phyloP scores from a whole-genome alignment of 306 rosid genomes.

The Vicia sativa region DNA sequence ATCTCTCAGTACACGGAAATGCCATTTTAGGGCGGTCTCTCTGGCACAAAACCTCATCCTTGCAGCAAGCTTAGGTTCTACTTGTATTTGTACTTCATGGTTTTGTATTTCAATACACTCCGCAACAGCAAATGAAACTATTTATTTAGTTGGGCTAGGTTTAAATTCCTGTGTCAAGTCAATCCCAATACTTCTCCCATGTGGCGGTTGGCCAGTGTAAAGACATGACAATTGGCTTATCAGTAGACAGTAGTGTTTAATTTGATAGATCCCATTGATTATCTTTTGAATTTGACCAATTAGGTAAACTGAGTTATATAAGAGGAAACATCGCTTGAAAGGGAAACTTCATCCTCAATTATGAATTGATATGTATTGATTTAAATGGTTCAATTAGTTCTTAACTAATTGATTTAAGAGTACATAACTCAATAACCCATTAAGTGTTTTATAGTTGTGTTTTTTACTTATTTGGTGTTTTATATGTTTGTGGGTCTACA shows the following conservation, averaged over 20 bases:
- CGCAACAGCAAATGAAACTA: constrained; percentile 20
- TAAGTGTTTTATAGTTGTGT: not conserved
- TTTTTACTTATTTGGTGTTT: not conserved
- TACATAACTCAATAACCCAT: not conserved
- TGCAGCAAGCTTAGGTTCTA: constrained; percentile 39
- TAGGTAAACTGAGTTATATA: not conserved
- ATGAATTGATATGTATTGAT: not conserved
- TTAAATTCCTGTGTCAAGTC: constrained; percentile 20
- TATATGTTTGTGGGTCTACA: not conserved
- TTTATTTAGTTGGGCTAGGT: not conserved
- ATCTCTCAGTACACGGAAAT: constrained; percentile 66
- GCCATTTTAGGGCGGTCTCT: constrained; percentile 42
- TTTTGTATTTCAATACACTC: constrained; percentile 20
- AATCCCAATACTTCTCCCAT: constrained; percentile 8
- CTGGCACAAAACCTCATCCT: constrained; percentile 40
- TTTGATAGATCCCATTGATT: not conserved
- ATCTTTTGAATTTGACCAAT: not conserved
- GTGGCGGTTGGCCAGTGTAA: constrained; percentile 1
- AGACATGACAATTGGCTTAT: constrained; percentile 18
- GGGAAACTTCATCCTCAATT: not conserved
- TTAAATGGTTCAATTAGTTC: not conserved
- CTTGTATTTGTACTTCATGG: not conserved
- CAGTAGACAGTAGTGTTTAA: constrained; percentile 14
- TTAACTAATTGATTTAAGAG: not conserved
- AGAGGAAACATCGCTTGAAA: not conserved